Percentiles rank a stretch among this genome's conserved stretches.
These are phyloP conservation scores for Mediolabrus comicus DNA, from an alignment of 108 stramenopile species.

Conservation along the genomic window DNA sequence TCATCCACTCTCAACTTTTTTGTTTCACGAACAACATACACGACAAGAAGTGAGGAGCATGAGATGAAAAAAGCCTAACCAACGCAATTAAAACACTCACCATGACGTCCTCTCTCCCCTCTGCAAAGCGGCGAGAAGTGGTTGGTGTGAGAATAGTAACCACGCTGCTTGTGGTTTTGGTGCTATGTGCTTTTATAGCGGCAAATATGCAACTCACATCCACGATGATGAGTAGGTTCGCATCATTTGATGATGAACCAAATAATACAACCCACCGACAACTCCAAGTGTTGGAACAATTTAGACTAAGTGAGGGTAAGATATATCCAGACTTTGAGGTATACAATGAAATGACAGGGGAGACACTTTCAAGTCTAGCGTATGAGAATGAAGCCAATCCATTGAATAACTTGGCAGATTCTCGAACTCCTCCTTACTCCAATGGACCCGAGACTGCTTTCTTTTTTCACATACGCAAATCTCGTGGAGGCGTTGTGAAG, in stretches of 20 bases:
- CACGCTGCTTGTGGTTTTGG: neutral
- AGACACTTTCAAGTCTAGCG: neutral
- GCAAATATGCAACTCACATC: neutral
- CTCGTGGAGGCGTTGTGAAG: slow-evolving; percentile 15
- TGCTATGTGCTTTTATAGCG: neutral
- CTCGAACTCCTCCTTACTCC: neutral
- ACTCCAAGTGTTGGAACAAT: neutral
- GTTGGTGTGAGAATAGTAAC: neutral
- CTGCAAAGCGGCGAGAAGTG: neutral
- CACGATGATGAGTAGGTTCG: neutral
- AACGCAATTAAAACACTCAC: too few species aligned
- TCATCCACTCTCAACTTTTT: too few species aligned
- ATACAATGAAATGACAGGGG: neutral
- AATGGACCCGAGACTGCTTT: slow-evolving; percentile 7
- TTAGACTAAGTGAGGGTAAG: neutral
- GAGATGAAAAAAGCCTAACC: too few species aligned
- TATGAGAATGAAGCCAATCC: slow-evolving; percentile 13
- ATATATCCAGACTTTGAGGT: neutral
- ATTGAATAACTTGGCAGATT: slow-evolving; percentile 16
- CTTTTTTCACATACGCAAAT: slow-evolving; percentile 18
- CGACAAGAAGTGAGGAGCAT: too few species aligned
- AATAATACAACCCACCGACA: neutral
- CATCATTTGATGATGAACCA: neutral
- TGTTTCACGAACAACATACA: too few species aligned
- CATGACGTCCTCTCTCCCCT: neutral